Conservation (phyloP, 2,329 filamentous ascomycete species). For the Pyricularia sp. region DNA sequence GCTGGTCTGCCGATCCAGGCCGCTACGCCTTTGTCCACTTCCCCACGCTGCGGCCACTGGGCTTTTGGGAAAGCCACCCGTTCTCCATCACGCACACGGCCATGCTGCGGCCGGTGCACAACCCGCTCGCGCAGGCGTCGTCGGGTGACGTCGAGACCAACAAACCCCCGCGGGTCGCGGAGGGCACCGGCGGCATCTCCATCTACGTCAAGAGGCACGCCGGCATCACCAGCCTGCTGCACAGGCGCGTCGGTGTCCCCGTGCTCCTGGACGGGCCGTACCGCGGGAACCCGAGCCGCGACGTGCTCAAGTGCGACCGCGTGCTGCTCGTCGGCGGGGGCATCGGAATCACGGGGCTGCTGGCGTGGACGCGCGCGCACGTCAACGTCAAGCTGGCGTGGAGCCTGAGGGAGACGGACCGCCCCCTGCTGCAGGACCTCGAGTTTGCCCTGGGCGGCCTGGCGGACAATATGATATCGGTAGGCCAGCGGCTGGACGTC, state of each 20-base stretch:
- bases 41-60: conserved; percentile 24
- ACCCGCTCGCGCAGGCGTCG: conserved; percentile 30
- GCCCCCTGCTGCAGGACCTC: conserved; percentile 17
- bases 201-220: conserved; percentile 21
- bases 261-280: conserved; percentile 28
- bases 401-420: conserved; percentile 17
- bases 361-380: conserved; percentile 21
- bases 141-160: conserved; percentile 1
- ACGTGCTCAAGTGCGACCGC: conserved; percentile 18
- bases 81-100: conserved; percentile 28
- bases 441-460: conserved; percentile 12
- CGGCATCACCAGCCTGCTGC: conserved; percentile 22
- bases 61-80: conserved; percentile 40
- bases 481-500: conserved; percentile 22
- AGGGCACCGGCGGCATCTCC: conserved; percentile 16
- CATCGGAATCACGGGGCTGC: conserved; percentile 31
- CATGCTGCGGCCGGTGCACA: conserved; percentile 28
- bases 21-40: conserved; percentile 35
- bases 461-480: conserved; percentile 15
- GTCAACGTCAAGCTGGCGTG: conserved; percentile 23
- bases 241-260: conserved; percentile 13
- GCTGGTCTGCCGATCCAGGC: conserved; percentile 18
- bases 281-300: conserved; percentile 14
- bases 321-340: conserved; percentile 32
- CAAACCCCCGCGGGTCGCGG: background rate